These are phyloP conservation scores for Leptodontidium sp. DNA, from an alignment of 2,329 filamentous ascomycete genomes.

Conservation along the genomic window DNA sequence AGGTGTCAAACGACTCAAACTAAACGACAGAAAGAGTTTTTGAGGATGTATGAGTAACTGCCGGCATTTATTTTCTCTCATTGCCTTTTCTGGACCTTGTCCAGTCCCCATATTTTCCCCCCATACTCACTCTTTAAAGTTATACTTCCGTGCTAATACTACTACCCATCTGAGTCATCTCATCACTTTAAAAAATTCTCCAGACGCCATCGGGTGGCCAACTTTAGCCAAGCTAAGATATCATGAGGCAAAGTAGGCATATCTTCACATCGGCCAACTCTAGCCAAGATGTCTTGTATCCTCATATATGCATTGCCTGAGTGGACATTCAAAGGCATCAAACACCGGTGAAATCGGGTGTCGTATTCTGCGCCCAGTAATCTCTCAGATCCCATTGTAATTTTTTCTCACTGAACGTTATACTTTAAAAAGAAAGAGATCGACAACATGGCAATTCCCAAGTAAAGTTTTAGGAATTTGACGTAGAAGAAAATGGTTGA, in stretches of 20 bases:
- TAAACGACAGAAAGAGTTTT: neutral
- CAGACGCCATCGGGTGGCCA: neutral
- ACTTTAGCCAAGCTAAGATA: neutral
- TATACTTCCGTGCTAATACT: too few relatives aligned
- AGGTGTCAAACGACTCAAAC: neutral
- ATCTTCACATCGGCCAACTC: neutral
- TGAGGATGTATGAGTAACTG: neutral
- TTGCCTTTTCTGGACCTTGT: neutral
- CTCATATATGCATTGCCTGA: neutral
- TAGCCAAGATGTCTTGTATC: neutral
- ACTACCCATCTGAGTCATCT: constrained; percentile 8
- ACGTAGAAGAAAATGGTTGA: neutral
- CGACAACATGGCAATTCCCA: neutral
- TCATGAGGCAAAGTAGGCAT: neutral
- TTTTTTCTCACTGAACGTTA: too few relatives aligned
- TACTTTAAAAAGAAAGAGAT: neutral
- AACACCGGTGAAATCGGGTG: neutral
- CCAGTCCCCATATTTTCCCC: neutral
- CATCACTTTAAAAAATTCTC: neutral
- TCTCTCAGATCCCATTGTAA: neutral
- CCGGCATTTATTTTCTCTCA: neutral
- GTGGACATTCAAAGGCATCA: too few relatives aligned
- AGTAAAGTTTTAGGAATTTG: neutral
- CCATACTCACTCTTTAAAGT: too few relatives aligned
- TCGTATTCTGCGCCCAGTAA: constrained; percentile 6